Base-by-base conservation (phyloP, 2,329 filamentous ascomycete species). In the Aspergillus arachidicola region DNA sequence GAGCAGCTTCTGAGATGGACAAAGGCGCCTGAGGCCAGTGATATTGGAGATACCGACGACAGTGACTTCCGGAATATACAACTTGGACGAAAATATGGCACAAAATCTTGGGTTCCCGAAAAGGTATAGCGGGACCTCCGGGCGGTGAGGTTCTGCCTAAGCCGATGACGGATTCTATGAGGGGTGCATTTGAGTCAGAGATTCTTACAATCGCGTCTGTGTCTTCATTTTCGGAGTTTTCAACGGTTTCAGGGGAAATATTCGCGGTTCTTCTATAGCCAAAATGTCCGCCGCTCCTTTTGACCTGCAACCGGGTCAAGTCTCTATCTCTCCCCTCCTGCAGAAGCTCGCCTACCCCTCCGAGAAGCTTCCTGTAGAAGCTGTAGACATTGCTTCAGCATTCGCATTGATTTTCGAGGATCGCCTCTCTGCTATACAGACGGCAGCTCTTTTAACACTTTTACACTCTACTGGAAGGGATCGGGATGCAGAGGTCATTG, bases 341-440 rank as follows among this genome's bases (percentile, higher is more conserved):
- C 79, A 82, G 66, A 73, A 75, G 46, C 78, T 84, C 28, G 80
- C 81, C 26, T 80, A 81, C 71, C 75, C 80, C 68, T 73, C 76
- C 38, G 68, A 72, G 9, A 81, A 82, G 51, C 76, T 76, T 53
- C 77, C 80, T 57, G 89, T 94, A 60, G 87, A 88, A 19, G 88
- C 94, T 14, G 83, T 87, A 57, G 93, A 97, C 76, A 95, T 99
- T 76, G 93, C 94, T 64, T 85, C 90, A n/a, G 94, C 94, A 59
- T 90, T 98, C 71, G 90, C 92, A 5, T 85, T 94, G 73, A 96
- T 97, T 75, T 98, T 98, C 79, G 94, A 93, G 63, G 90, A 97
- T 80, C 88, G 89, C 68, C 84, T 98, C 21, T 94, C 92, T n/a
- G 89, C 92, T 45, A 91, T 94, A 10, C 95, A 98, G 77, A 91